Conservation (phyloP, 306 rosid genomes). For the Clitoria ternatea region DNA sequence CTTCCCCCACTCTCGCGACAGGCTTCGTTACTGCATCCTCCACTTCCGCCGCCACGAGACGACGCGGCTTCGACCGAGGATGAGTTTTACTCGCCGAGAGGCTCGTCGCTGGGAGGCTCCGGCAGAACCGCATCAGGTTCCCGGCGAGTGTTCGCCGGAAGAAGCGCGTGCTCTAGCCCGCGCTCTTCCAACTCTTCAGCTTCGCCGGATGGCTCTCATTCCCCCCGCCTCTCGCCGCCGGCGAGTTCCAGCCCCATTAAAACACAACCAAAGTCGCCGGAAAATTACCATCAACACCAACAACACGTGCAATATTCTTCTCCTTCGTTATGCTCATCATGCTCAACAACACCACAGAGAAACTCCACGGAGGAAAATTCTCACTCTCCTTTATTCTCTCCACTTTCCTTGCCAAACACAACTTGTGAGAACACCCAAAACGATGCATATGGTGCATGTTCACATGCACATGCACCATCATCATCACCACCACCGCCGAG, state of each 20-base stretch:
- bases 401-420: conserved; percentile 9
- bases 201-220: conserved; percentile 52
- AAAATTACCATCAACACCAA: conserved; percentile 31
- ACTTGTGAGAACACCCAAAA: background rate
- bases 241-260: conserved; percentile 41
- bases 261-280: conserved; percentile 53
- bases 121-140: conserved; percentile 58
- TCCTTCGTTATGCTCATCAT: conserved; percentile 15
- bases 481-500: conserved; percentile 1
- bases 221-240: conserved; percentile 35
- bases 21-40: background rate
- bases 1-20: conserved; percentile 52
- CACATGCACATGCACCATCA: background rate
- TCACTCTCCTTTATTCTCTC: conserved; percentile 17
- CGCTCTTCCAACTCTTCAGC: conserved; percentile 43
- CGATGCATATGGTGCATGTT: background rate
- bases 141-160: conserved; percentile 31
- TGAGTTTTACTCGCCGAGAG: conserved; percentile 84
- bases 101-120: conserved; percentile 58
- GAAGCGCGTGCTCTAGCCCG: conserved; percentile 35
- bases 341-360: conserved; percentile 35
- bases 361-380: background rate
- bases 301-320: conserved; percentile 16
- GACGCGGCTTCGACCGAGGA: conserved; percentile 35
- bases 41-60: background rate